Conservation (phyloP, 768 basidiomycete genomes). For the Tulasnella calospora region DNA sequence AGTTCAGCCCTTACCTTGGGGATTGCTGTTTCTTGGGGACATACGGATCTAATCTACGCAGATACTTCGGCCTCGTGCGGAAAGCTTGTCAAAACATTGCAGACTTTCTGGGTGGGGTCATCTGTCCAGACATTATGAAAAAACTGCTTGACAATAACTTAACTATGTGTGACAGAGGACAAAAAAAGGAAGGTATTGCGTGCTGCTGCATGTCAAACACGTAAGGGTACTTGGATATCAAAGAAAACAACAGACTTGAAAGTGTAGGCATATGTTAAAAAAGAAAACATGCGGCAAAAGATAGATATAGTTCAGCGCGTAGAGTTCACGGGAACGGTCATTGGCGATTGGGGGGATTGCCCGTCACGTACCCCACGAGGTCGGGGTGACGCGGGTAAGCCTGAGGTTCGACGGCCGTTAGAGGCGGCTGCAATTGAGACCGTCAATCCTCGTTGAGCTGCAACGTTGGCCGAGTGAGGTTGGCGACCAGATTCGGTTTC, state of each 20-base stretch:
- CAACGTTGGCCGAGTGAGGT: constrained; percentile 51
- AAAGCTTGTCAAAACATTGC: too few relatives aligned
- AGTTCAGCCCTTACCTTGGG: too few relatives aligned
- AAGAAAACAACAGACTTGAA: not conserved
- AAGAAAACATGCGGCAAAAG: not conserved
- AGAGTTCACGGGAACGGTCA: not conserved
- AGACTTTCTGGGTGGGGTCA: not conserved
- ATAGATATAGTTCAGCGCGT: not conserved
- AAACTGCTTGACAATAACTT: not conserved
- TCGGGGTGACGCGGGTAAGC: constrained; percentile 26
- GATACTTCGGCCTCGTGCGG: too few relatives aligned
- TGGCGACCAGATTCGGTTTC: not conserved
- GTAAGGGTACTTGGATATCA: not conserved
- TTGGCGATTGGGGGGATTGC: not conserved
- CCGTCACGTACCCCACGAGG: constrained; percentile 1
- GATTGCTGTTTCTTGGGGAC: too few relatives aligned
- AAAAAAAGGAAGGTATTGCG: not conserved
- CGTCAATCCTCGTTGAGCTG: constrained; percentile 67
- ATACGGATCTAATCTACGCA: too few relatives aligned
- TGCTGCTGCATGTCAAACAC: not conserved
- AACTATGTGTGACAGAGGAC: not conserved
- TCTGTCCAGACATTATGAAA: not conserved
- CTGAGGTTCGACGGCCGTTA: constrained; percentile 10
- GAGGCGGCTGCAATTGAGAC: constrained; percentile 35
- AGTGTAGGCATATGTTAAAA: not conserved